Evolutionary conservation across 1,284 basidiomycete genomes (phyloP).

Genomic region (Polyporus tsugae): DNA sequence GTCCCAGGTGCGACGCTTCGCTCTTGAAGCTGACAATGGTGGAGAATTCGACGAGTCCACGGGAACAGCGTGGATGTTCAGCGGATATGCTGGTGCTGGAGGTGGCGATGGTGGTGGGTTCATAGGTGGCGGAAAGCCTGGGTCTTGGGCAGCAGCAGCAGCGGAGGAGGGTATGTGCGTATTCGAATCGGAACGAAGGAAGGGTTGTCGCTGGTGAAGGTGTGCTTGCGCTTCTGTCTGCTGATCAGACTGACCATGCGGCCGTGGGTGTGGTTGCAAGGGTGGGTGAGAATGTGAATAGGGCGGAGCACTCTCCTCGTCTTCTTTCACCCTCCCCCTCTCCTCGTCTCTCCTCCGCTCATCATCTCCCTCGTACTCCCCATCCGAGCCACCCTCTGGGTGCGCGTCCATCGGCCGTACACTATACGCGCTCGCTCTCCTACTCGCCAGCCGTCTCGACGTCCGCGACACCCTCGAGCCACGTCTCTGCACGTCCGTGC

Average conservation of each 20-base stretch:
- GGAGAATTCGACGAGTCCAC: conserved; percentile 4
- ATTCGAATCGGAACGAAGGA: conserved; percentile 40
- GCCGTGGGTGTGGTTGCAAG: conserved; percentile 14
- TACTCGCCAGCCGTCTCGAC: conserved; percentile 16
- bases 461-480: conserved; percentile 11
- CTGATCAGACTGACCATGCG: conserved; percentile 15
- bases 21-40: conserved; percentile 16
- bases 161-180: conserved; percentile 26
- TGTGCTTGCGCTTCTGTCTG: conserved; percentile 15
- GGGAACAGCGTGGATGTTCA: neutral
- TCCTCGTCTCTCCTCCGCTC: conserved; percentile 1
- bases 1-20: conserved; percentile 30
- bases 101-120: neutral
- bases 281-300: conserved; percentile 24
- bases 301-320: conserved; percentile 30
- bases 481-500: conserved; percentile 11
- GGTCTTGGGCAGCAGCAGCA: conserved; percentile 2
- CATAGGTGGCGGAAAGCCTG: conserved; percentile 7
- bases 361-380: conserved; percentile 19
- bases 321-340: conserved; percentile 1
- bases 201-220: conserved; percentile 39
- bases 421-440: conserved; percentile 21
- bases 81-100: conserved; percentile 4
- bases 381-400: neutral
- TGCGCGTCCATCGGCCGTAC: conserved; percentile 27